These are phyloP conservation scores for Chalciporus chontae DNA, from an alignment of 768 basidiomycete genomes.

Conservation along the genomic window DNA sequence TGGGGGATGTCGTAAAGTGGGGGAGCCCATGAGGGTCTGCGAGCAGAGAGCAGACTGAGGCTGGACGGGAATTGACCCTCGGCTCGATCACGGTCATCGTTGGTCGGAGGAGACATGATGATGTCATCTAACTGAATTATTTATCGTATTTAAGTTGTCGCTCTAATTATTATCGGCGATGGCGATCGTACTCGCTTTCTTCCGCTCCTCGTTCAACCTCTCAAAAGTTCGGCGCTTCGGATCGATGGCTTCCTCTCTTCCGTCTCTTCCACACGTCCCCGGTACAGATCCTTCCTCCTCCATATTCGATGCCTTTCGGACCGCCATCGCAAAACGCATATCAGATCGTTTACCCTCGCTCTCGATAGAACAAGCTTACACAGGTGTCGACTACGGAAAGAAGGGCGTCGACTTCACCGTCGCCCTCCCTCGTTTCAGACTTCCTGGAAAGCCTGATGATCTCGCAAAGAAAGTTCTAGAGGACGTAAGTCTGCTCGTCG, in stretches of 20 bases:
- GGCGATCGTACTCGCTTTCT: background rate
- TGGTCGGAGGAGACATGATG: too few relatives aligned
- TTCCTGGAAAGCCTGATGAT: slow-evolving; percentile 80
- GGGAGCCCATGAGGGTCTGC: slow-evolving; percentile 32
- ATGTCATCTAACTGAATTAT: too few relatives aligned
- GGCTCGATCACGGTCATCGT: too few relatives aligned
- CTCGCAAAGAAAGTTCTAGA: slow-evolving; percentile 71
- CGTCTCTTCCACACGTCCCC: slow-evolving; percentile 40
- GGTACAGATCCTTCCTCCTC: slow-evolving; percentile 61
- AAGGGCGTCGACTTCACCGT: slow-evolving; percentile 93
- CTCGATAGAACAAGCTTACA: slow-evolving; percentile 73
- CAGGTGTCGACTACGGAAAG: slow-evolving; percentile 86
- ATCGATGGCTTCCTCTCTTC: slow-evolving; percentile 31
- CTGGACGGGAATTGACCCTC: slow-evolving; percentile 30
- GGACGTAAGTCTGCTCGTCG: slow-evolving; percentile 46
- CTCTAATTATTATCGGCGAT: too few relatives aligned
- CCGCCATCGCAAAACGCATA: slow-evolving; percentile 72
- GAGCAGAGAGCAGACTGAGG: slow-evolving; percentile 31
- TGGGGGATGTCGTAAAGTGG: slow-evolving; percentile 26
- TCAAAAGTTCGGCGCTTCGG: slow-evolving; percentile 5
- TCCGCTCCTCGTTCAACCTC: background rate
- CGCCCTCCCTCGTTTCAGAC: slow-evolving; percentile 85
- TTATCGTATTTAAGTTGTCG: too few relatives aligned
- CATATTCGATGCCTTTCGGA: slow-evolving; percentile 74
- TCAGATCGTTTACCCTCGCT: slow-evolving; percentile 63